Percentiles rank a stretch among this genome's conserved stretches.
Evolutionary conservation across 257 asterid genomes (phyloP).

Genomic region (Solanum gracilifrons): DNA sequence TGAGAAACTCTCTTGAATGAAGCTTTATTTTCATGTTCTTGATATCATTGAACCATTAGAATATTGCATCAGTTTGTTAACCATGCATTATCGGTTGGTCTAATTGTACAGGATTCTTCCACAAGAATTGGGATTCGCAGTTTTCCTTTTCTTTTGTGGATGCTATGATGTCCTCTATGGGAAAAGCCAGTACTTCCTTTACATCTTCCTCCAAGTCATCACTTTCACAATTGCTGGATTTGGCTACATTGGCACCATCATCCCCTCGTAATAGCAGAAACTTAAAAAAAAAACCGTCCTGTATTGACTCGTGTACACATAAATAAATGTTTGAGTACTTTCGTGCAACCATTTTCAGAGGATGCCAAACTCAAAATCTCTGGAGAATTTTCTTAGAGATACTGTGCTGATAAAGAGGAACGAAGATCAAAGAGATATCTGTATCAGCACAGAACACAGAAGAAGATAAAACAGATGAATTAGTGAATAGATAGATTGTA

Average conservation of each 20-base stretch:
- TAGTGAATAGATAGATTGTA: neutral
- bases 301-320: neutral
- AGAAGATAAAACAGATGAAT: neutral
- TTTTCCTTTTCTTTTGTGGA: constrained; percentile 44
- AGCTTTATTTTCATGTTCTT: neutral
- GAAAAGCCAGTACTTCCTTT: constrained; percentile 44
- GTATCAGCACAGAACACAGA: neutral
- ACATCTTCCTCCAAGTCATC: constrained; percentile 44
- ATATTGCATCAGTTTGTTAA: neutral
- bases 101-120: constrained; percentile 26
- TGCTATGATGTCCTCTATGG: constrained; percentile 49
- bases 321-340: neutral
- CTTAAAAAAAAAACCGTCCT: neutral
- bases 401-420: neutral
- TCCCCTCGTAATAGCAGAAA: constrained; percentile 10
- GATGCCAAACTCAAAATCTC: neutral
- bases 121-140: constrained; percentile 48
- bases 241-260: constrained; percentile 45
- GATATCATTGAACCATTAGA: neutral
- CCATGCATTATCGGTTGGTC: neutral
- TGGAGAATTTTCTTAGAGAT: neutral
- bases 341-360: neutral
- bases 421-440: neutral
- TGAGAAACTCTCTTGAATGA: neutral
- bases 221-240: constrained; percentile 51